Evolutionary conservation across 306 rosid species (phyloP).

Genomic region (Corylus americana): DNA sequence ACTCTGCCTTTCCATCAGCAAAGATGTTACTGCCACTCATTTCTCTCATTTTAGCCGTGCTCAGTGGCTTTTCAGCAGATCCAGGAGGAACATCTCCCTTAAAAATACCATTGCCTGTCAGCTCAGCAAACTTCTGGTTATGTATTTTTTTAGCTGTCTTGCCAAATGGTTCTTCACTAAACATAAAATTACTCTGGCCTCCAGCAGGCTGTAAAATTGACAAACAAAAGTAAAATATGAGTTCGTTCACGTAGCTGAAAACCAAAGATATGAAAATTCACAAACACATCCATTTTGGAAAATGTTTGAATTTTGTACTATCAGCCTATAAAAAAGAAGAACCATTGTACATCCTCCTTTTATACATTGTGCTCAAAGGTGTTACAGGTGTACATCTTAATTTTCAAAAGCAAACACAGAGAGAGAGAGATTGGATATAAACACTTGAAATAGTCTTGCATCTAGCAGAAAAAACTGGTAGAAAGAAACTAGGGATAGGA

Average conservation of each 20-base stretch:
- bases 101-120: constrained; percentile 81
- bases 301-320: not conserved
- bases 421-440: not conserved
- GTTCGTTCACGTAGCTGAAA: not conserved
- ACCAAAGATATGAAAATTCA: not conserved
- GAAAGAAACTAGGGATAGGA: not conserved
- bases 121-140: constrained; percentile 85
- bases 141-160: constrained; percentile 80
- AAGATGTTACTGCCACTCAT: constrained; percentile 91
- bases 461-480: not conserved
- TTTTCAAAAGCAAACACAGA: not conserved
- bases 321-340: not conserved
- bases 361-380: not conserved
- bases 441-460: not conserved
- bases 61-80: constrained; percentile 71
- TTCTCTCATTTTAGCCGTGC: constrained; percentile 88
- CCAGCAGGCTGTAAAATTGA: constrained; percentile 75
- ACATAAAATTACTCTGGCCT: constrained; percentile 87
- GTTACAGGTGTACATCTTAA: not conserved
- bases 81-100: constrained; percentile 70
- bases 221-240: not conserved
- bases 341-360: not conserved
- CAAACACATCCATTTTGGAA: not conserved
- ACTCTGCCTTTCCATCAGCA: constrained; percentile 74
- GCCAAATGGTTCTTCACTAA: constrained; percentile 67